phyloP scores from a whole-genome alignment of 495 filamentous ascomycete genomes.

The Annulohypoxylon moriforme region DNA sequence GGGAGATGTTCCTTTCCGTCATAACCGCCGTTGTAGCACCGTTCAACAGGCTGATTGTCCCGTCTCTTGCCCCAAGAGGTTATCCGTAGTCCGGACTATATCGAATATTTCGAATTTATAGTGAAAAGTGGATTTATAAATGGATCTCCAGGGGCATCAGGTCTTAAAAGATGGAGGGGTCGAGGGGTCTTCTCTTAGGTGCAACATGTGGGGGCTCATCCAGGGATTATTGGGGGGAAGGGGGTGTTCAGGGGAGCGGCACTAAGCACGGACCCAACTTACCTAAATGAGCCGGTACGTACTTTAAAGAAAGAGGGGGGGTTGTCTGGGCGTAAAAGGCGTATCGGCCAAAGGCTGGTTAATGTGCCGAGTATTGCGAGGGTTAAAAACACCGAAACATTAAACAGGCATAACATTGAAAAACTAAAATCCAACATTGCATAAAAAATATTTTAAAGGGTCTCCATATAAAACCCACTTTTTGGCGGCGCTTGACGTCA shows the following conservation, averaged over 20 bases:
- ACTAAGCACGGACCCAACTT: conserved; percentile 9
- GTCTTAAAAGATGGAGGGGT: conserved; percentile 14
- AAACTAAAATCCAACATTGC: conserved; percentile 13
- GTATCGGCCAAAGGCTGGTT: conserved; percentile 30
- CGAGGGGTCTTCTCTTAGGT: background rate
- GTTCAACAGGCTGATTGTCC: conserved; percentile 41
- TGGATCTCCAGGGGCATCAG: conserved; percentile 41
- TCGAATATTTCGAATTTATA: conserved; percentile 21
- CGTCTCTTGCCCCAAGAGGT: conserved; percentile 32
- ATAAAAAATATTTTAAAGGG: conserved; percentile 27
- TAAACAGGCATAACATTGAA: conserved; percentile 26
- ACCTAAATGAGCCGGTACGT: background rate
- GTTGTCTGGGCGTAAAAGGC: background rate
- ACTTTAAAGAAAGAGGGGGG: background rate
- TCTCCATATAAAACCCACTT: conserved; percentile 26
- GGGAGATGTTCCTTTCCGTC: conserved; percentile 41
- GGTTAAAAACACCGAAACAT: conserved; percentile 36
- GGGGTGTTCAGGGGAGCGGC: conserved; percentile 4
- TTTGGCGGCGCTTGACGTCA: conserved; percentile 40
- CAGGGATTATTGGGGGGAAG: background rate
- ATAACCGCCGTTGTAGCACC: conserved; percentile 43
- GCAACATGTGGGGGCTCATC: background rate
- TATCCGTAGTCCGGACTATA: conserved; percentile 25
- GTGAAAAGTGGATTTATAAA: conserved; percentile 11
- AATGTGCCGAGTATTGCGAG: conserved; percentile 25